Evolutionary conservation across 2,329 filamentous ascomycete species (phyloP).

Genomic region (Aspergillus ibericus): DNA sequence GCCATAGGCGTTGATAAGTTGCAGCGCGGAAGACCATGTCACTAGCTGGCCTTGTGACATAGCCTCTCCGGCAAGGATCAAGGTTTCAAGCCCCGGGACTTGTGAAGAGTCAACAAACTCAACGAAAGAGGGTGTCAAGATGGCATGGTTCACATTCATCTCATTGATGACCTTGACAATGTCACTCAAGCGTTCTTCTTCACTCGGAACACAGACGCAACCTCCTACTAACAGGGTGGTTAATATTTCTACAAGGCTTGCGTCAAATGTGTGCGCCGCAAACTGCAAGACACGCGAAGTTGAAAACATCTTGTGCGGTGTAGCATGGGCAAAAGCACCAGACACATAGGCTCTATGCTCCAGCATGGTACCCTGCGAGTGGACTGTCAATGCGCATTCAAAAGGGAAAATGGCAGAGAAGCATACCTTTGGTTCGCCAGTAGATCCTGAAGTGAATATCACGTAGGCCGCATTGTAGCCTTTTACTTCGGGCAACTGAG

Average conservation of each 20-base stretch:
- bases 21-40: slow-evolving; percentile 36
- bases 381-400: slow-evolving; percentile 8
- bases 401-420: neutral
- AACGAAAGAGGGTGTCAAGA: slow-evolving; percentile 62
- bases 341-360: slow-evolving; percentile 62
- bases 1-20: slow-evolving; percentile 46
- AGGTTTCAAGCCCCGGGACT: slow-evolving; percentile 44
- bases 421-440: slow-evolving; percentile 53
- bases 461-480: slow-evolving; percentile 51
- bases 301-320: slow-evolving; percentile 49
- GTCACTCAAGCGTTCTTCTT: slow-evolving; percentile 50
- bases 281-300: slow-evolving; percentile 59
- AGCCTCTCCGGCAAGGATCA: slow-evolving; percentile 49
- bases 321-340: slow-evolving; percentile 54
- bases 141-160: slow-evolving; percentile 55
- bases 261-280: slow-evolving; percentile 57
- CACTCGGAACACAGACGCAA: slow-evolving; percentile 59
- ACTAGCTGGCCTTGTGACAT: slow-evolving; percentile 48
- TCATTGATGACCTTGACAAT: slow-evolving; percentile 53
- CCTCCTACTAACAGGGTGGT: slow-evolving; percentile 57
- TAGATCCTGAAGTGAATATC: slow-evolving; percentile 60
- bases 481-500: slow-evolving; percentile 27
- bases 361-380: slow-evolving; percentile 58
- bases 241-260: slow-evolving; percentile 56
- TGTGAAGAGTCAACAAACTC: slow-evolving; percentile 45